A percentile compares a stretch with the other conserved stretches of the same genome.
Evolutionary conservation across 1,139 yeast species (phyloP).

Genomic region (Pichia sp.): DNA sequence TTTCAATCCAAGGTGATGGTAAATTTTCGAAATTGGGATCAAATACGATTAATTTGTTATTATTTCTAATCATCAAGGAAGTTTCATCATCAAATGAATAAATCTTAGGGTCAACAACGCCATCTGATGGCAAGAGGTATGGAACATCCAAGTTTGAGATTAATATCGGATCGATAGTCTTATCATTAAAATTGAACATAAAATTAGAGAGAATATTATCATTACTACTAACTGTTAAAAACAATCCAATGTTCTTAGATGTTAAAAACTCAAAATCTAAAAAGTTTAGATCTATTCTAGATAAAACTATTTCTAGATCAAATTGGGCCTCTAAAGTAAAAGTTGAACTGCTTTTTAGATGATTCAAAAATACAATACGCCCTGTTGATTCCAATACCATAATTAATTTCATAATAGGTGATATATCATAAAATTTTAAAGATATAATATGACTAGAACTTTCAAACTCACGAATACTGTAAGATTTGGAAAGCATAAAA

Average conservation of each 20-base stretch:
- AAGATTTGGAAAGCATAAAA: slow-evolving; percentile 19
- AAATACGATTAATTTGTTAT: slow-evolving; percentile 6
- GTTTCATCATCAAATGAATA: slow-evolving; percentile 1
- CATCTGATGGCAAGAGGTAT: not conserved
- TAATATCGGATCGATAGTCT: not conserved
- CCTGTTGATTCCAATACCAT: slow-evolving; percentile 45
- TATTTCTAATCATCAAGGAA: slow-evolving; percentile 1
- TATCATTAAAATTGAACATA: not conserved
- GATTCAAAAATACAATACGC: slow-evolving; percentile 32
- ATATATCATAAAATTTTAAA: slow-evolving; percentile 33
- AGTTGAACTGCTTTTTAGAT: slow-evolving; percentile 13
- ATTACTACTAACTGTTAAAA: not conserved
- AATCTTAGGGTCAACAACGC: not conserved
- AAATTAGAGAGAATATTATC: not conserved
- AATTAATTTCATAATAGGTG: slow-evolving; percentile 30
- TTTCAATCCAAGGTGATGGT: slow-evolving; percentile 9
- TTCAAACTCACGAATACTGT: slow-evolving; percentile 19
- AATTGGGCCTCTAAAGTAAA: slow-evolving; percentile 4
- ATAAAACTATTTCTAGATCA: slow-evolving; percentile 1
- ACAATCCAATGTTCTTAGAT: slow-evolving; percentile 2
- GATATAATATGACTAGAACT: slow-evolving; percentile 48
- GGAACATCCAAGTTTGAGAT: not conserved
- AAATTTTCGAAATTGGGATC: not conserved
- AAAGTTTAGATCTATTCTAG: not conserved
- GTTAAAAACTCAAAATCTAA: slow-evolving; percentile 7